phyloP scores from a whole-genome alignment of 495 filamentous ascomycete genomes.

The Talaromyces wortmannii region DNA sequence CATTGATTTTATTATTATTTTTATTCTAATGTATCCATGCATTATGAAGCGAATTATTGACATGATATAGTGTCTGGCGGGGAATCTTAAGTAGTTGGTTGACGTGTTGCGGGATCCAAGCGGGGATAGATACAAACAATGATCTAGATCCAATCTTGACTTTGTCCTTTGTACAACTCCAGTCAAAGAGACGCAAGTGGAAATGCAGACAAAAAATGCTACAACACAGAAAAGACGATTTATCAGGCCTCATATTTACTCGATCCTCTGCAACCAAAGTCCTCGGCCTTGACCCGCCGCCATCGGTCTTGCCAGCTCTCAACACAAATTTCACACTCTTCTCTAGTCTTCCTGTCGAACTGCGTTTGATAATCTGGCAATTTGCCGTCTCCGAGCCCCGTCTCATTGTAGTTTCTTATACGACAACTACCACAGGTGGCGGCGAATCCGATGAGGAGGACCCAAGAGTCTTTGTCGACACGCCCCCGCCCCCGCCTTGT shows the following conservation, averaged over 20 bases:
- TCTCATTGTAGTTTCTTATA: not conserved
- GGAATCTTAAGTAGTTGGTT: too few relatives aligned
- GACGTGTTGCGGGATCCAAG: too few relatives aligned
- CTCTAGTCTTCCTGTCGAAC: not conserved
- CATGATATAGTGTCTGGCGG: too few relatives aligned
- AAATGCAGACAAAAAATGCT: too few relatives aligned
- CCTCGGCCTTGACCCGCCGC: not conserved
- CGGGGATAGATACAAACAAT: too few relatives aligned
- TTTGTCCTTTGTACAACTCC: too few relatives aligned
- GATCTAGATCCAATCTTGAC: too few relatives aligned
- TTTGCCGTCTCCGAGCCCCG: not conserved
- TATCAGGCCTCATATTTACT: not conserved
- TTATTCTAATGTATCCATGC: too few relatives aligned
- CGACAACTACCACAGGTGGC: not conserved
- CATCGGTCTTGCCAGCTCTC: not conserved
- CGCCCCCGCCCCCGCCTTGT: not conserved
- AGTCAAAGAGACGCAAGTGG: too few relatives aligned
- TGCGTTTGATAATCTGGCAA: not conserved
- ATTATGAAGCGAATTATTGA: too few relatives aligned
- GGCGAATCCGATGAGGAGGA: not conserved
- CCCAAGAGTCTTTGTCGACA: not conserved
- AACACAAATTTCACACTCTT: not conserved
- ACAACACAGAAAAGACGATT: not conserved
- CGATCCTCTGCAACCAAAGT: not conserved
- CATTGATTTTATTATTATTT: too few relatives aligned